Evolutionary conservation across 805 yeast genomes (phyloP).

Genomic region (Debaryomyces prosopidis): DNA sequence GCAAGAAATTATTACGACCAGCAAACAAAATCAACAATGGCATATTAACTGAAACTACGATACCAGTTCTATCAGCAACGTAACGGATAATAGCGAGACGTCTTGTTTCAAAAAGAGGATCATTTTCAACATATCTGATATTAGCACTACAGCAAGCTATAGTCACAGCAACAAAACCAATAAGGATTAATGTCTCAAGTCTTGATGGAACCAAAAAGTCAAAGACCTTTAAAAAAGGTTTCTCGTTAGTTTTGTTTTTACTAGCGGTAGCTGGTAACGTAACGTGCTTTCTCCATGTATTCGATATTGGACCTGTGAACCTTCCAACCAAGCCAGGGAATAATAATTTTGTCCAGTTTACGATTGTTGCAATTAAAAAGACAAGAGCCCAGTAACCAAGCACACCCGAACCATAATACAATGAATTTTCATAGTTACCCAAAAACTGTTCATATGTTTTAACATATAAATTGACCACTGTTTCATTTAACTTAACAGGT

Average conservation of each 20-base stretch:
- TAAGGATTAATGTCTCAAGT: slow-evolving; percentile 30
- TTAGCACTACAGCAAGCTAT: slow-evolving; percentile 15
- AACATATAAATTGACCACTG: slow-evolving; percentile 9
- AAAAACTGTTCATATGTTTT: slow-evolving; percentile 16
- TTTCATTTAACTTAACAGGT: slow-evolving; percentile 25
- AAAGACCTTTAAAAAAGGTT: slow-evolving; percentile 16
- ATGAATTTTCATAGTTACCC: slow-evolving; percentile 23
- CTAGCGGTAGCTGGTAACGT: slow-evolving; percentile 21
- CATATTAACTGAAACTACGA: slow-evolving; percentile 43
- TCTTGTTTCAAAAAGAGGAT: slow-evolving; percentile 25
- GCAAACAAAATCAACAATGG: slow-evolving; percentile 61
- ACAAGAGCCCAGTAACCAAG: slow-evolving; percentile 52
- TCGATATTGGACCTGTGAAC: slow-evolving; percentile 27
- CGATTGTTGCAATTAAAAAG: slow-evolving; percentile 39
- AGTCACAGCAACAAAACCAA: slow-evolving; percentile 18
- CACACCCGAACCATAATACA: slow-evolving; percentile 36
- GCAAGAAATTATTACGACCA: slow-evolving; percentile 62
- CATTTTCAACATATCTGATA: slow-evolving; percentile 19
- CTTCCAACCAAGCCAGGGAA: slow-evolving; percentile 35
- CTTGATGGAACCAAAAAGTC: slow-evolving; percentile 36
- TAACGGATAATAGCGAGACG: slow-evolving; percentile 27
- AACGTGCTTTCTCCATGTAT: slow-evolving; percentile 21
- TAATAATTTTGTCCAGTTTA: slow-evolving; percentile 41
- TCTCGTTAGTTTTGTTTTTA: slow-evolving; percentile 20
- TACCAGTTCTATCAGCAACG: slow-evolving; percentile 54